Conservation (phyloP, 1,139 yeast species). For the Suhomyces panamericanus region DNA sequence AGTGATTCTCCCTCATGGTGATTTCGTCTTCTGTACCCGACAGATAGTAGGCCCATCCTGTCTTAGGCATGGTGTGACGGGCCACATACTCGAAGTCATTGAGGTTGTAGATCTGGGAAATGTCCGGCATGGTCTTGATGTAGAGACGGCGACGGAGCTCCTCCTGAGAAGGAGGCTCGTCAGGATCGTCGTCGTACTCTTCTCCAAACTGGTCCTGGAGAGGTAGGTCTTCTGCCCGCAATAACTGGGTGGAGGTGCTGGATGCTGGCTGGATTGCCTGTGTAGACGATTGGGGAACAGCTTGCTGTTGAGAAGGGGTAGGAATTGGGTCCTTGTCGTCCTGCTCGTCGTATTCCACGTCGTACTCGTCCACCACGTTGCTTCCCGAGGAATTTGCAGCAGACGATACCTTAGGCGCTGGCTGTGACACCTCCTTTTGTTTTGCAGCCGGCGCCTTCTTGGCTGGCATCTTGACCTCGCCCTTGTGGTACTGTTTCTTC, state of each 20-base stretch:
- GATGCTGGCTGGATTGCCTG: not conserved
- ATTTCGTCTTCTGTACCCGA: slow-evolving; percentile 94
- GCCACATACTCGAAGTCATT: slow-evolving; percentile 87
- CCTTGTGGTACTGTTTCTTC: slow-evolving; percentile 32
- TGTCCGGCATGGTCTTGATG: slow-evolving; percentile 52
- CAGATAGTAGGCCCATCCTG: slow-evolving; percentile 91
- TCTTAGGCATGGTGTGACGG: slow-evolving; percentile 66
- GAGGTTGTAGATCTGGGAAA: slow-evolving; percentile 67
- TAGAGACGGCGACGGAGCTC: slow-evolving; percentile 27
- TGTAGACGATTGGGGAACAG: not conserved
- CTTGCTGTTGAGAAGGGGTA: slow-evolving; percentile 3
- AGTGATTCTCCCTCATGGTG: slow-evolving; percentile 83
- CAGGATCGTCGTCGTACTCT: slow-evolving; percentile 25
- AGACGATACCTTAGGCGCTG: not conserved
- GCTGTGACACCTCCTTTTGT: not conserved
- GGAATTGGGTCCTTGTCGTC: slow-evolving; percentile 34
- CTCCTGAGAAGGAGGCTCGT: slow-evolving; percentile 34
- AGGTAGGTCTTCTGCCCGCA: slow-evolving; percentile 8
- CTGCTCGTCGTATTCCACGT: slow-evolving; percentile 50
- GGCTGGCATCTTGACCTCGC: slow-evolving; percentile 30
- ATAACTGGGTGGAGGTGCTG: not conserved
- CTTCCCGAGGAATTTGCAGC: not conserved
- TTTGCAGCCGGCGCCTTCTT: slow-evolving; percentile 11
- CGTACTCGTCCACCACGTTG: slow-evolving; percentile 42
- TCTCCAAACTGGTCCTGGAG: slow-evolving; percentile 16